Evolutionary conservation across 192 early-diverging fungal genomes (phyloP).

Genomic region (Linnemannia hyalina): DNA sequence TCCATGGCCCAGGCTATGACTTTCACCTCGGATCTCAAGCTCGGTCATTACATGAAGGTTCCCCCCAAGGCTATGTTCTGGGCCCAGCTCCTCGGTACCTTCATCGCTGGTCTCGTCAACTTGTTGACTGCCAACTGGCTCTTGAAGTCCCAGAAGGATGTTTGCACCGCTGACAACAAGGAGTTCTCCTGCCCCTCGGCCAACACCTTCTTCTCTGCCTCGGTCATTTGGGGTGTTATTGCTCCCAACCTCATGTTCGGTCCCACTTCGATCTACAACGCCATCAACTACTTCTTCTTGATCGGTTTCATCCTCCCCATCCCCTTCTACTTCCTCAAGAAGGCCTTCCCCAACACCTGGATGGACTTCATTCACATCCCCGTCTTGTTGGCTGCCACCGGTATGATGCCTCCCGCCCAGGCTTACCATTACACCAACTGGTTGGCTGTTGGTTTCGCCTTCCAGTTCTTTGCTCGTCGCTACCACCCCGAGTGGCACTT

Average conservation of each 20-base stretch:
- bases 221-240: constrained; percentile 82
- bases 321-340: constrained; percentile 67
- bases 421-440: constrained; percentile 59
- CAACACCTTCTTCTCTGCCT: constrained; percentile 71
- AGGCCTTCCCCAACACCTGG: constrained; percentile 62
- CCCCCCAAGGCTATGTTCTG: constrained; percentile 62
- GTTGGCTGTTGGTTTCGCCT: constrained; percentile 64
- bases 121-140: constrained; percentile 60
- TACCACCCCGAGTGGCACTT: constrained; percentile 66
- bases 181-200: constrained; percentile 63
- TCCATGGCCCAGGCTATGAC: constrained; percentile 82
- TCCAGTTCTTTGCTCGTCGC: constrained; percentile 65
- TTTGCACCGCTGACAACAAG: constrained; percentile 55
- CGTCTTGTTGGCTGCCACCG: constrained; percentile 62
- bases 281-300: constrained; percentile 62
- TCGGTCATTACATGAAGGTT: constrained; percentile 57
- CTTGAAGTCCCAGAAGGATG: constrained; percentile 47
- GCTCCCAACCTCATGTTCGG: constrained; percentile 74
- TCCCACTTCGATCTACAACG: constrained; percentile 50
- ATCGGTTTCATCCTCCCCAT: constrained; percentile 68
- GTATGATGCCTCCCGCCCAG: constrained; percentile 67
- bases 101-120: constrained; percentile 70
- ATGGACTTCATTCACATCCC: constrained; percentile 67
- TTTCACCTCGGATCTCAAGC: constrained; percentile 78
- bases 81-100: constrained; percentile 69